Evolutionary conservation across 2,329 filamentous ascomycete genomes (phyloP), one percentile per base, ranked within the genome.

Genomic region (Madurella mycetomatis): DNA sequence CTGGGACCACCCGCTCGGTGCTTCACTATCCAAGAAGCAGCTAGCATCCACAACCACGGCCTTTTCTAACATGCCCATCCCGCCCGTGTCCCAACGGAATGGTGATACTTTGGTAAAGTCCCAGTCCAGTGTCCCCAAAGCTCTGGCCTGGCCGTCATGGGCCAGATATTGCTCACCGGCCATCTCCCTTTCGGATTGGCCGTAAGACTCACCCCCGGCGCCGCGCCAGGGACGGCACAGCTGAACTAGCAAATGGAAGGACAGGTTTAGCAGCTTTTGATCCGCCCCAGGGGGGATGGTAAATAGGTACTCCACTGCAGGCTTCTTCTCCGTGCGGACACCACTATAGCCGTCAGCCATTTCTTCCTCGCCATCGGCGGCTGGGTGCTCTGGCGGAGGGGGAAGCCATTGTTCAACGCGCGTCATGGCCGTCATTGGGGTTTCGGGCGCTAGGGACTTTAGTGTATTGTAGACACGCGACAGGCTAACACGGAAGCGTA

Each of bases 21-120:
- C 57, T 34, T 62, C 59, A 16, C 60, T 62, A 13, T 57, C 62
- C 18, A 64, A 37, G 19, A 62, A 64, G 13, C 57, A 53, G 16
- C 34, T 47, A n/a, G 25, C 15, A 2, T 9, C 39, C 25, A 49
- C 46, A 34, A 17, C 42, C 19, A 53, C 52, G 7, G 30, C 49
- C 37, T 42, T 16, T 12, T 30, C 42, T 18, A 41, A 32, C 43
- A 56, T 19, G 3, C 56, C 53, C 54, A 60, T 47, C 12, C 45
- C 51, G 5, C 42, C 43, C 16, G 56, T 58, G 40, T 61, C 58
- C 58, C 60, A 62, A 5, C 40, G 41, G 39, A 62, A 60, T 7
- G 58, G 54, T 12, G 55, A 49, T 11, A 47, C 42, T 19, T 49
- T 53, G 1, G 32, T 39, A 43, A 53, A 47, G n/a, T 57, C 51